Conservation (phyloP, 345 rosid species). For the Chamaenerion angustifolium region DNA sequence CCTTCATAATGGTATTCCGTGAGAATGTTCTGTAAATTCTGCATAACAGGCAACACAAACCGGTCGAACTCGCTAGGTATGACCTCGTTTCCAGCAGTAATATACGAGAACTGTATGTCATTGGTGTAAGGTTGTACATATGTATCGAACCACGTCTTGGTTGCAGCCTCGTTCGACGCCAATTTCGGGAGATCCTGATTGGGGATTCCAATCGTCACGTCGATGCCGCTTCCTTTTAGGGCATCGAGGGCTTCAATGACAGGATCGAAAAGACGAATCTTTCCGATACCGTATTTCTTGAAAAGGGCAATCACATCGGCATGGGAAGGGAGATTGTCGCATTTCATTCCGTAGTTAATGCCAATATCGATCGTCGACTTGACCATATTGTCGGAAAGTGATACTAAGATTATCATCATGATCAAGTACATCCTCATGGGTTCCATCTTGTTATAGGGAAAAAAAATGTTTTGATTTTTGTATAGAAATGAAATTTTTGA, state of each 20-base stretch:
- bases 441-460: no score
- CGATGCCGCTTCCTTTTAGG: not conserved
- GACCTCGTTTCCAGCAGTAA: not conserved
- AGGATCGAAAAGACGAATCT: conserved; percentile 1
- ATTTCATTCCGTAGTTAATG: conserved; percentile 3
- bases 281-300: not conserved
- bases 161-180: not conserved
- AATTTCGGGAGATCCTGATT: not conserved
- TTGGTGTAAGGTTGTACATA: not conserved
- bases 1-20: not conserved
- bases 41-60: not conserved
- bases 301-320: not conserved
- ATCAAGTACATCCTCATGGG: no score
- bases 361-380: not conserved
- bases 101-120: not conserved
- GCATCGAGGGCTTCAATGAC: not conserved
- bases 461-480: no score
- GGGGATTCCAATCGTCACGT: not conserved
- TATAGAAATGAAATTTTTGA: no score
- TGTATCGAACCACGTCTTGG: not conserved
- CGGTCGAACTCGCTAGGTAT: not conserved
- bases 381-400: not conserved
- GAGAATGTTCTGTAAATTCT: not conserved
- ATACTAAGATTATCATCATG: no score
- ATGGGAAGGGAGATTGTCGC: conserved; percentile 2